These are phyloP conservation scores for Blastobotrys chiropterorum DNA, from an alignment of 805 yeast species.

Conservation along the genomic window DNA sequence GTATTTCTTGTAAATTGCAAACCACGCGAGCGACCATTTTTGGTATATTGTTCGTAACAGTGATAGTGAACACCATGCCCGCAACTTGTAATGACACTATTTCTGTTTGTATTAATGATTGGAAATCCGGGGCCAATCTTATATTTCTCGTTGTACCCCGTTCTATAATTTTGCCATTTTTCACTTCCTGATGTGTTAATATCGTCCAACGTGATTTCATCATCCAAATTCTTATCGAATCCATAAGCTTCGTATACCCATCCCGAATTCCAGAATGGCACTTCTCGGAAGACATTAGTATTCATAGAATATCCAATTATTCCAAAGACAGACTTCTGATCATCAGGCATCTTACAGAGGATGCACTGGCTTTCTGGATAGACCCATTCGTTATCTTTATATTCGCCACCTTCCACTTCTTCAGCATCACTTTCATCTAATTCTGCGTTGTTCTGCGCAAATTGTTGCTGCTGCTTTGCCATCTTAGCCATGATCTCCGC, in stretches of 20 bases:
- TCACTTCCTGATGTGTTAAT: constrained; percentile 22
- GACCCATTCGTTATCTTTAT: constrained; percentile 39
- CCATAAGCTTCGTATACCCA: constrained; percentile 64
- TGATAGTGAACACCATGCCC: constrained; percentile 90
- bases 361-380: constrained; percentile 75
- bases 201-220: constrained; percentile 11
- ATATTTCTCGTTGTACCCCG: constrained; percentile 31
- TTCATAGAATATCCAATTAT: constrained; percentile 57
- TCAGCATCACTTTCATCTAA: constrained; percentile 33
- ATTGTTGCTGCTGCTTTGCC: constrained; percentile 71
- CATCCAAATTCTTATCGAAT: constrained; percentile 39
- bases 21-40: constrained; percentile 47
- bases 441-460: constrained; percentile 48
- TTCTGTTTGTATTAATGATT: constrained; percentile 14
- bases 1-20: constrained; percentile 75
- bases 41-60: constrained; percentile 64
- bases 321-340: constrained; percentile 64
- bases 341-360: constrained; percentile 71
- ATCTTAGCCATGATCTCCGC: constrained; percentile 69
- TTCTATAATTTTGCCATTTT: constrained; percentile 37
- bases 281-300: constrained; percentile 52
- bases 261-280: constrained; percentile 57
- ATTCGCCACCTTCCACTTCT: constrained; percentile 27
- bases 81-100: constrained; percentile 59
- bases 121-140: constrained; percentile 74